Evolutionary conservation across 495 filamentous ascomycete genomes (phyloP).

Genomic region (Immersiella caudata): DNA sequence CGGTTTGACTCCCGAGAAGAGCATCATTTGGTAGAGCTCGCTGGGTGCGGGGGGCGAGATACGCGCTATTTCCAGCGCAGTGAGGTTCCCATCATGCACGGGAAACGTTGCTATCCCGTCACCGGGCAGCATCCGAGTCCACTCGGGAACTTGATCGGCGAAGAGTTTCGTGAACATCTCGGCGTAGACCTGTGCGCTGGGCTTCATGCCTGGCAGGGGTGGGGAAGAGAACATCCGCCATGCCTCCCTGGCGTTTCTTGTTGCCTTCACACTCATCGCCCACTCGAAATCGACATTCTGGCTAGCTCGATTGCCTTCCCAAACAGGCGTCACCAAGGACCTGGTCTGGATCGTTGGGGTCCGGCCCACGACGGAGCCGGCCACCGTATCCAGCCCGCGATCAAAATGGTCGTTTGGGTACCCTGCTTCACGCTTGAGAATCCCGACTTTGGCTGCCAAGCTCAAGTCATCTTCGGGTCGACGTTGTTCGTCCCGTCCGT

Average conservation of each 20-base stretch:
- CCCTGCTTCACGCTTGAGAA: conserved; percentile 45
- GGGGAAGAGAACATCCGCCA: conserved; percentile 47
- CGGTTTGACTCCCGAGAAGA: conserved; percentile 39
- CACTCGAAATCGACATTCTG: conserved; percentile 38
- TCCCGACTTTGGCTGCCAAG: conserved; percentile 42
- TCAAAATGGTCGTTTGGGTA: conserved; percentile 42
- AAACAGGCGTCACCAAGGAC: conserved; percentile 29
- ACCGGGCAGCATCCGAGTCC: conserved; percentile 39
- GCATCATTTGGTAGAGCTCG: conserved; percentile 46
- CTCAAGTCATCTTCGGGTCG: conserved; percentile 46
- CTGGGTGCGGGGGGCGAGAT: conserved; percentile 42
- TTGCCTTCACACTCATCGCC: conserved; percentile 43
- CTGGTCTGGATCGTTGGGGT: conserved; percentile 49
- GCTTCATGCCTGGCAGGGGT: conserved; percentile 29
- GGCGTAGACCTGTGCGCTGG: conserved; percentile 41
- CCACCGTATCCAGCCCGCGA: conserved; percentile 40
- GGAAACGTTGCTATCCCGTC: conserved; percentile 44
- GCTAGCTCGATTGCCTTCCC: conserved; percentile 26
- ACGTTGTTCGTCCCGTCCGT: conserved; percentile 48
- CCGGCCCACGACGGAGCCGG: conserved; percentile 35
- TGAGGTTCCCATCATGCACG: conserved; percentile 44
- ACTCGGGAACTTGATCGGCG: conserved; percentile 21
- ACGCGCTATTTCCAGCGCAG: conserved; percentile 45
- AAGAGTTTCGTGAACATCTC: conserved; percentile 52
- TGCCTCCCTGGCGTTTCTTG: conserved; percentile 49